Percentiles rank a stretch among this genome's conserved stretches.
Evolutionary conservation across 148 eudicot species (phyloP).

Genomic region (Chenopodium suecicum): DNA sequence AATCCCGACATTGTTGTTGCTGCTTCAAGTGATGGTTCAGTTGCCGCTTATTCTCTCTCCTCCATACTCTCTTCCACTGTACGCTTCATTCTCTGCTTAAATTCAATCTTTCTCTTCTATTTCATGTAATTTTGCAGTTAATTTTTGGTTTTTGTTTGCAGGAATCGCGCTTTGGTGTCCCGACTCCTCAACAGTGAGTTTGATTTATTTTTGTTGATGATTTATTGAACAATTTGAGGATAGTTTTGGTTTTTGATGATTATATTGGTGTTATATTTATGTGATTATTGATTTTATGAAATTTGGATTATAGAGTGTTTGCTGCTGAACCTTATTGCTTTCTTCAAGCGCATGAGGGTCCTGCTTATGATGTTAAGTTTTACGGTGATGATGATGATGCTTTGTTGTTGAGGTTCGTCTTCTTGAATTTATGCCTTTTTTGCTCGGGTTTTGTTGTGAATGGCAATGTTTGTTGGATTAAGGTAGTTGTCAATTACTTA

Average conservation of each 20-base stretch:
- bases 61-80: constrained; percentile 52
- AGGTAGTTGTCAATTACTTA: neutral
- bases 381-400: constrained; percentile 56
- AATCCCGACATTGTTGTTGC: constrained; percentile 63
- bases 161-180: constrained; percentile 39
- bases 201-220: neutral
- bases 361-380: constrained; percentile 94
- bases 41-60: constrained; percentile 76
- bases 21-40: constrained; percentile 84
- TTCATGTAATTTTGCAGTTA: neutral
- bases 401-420: constrained; percentile 67
- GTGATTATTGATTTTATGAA: constrained; percentile 23
- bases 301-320: constrained; percentile 30
- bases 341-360: constrained; percentile 83
- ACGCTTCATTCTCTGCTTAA: constrained; percentile 5
- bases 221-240: neutral
- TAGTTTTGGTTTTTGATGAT: neutral
- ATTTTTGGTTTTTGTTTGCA: constrained; percentile 22
- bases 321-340: constrained; percentile 62
- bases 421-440: neutral
- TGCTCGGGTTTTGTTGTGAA: neutral
- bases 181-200: constrained; percentile 46
- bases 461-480: neutral
- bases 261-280: constrained; percentile 1
- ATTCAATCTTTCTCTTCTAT: neutral